Conservation (phyloP, 805 yeast species). For the Candida stauntonica region DNA sequence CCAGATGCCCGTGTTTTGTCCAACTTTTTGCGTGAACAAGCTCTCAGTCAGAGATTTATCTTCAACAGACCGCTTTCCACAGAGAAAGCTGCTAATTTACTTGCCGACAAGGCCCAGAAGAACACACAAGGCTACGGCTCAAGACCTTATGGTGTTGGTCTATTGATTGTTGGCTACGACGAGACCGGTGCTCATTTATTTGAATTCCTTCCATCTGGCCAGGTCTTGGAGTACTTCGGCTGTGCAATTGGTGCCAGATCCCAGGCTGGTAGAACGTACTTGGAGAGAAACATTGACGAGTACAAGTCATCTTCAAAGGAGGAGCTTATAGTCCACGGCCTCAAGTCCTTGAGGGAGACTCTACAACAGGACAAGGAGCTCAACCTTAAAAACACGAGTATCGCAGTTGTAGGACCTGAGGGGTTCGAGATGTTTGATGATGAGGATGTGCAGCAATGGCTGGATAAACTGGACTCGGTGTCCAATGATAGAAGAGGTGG, state of each 20-base stretch:
- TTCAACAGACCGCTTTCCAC: constrained; percentile 83
- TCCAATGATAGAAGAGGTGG: constrained; percentile 47
- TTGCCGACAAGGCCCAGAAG: constrained; percentile 95
- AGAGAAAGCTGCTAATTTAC: constrained; percentile 73
- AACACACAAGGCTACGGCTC: constrained; percentile 96
- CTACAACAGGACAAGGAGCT: constrained; percentile 92
- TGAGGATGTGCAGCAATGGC: constrained; percentile 77
- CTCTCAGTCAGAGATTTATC: constrained; percentile 80
- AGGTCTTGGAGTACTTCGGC: constrained; percentile 85
- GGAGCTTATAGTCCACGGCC: constrained; percentile 77
- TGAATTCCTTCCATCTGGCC: constrained; percentile 96
- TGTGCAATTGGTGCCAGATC: constrained; percentile 98
- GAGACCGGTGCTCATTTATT: constrained; percentile 90
- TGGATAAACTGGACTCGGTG: constrained; percentile 66
- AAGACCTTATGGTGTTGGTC: constrained; percentile 97
- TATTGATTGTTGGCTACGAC: constrained; percentile 85
- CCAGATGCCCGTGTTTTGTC: constrained; percentile 96
- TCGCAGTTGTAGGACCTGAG: constrained; percentile 88
- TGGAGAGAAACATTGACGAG: constrained; percentile 78
- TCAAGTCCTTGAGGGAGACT: constrained; percentile 90
- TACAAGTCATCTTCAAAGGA: constrained; percentile 60
- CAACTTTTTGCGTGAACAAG: constrained; percentile 84
- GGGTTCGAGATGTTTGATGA: constrained; percentile 80
- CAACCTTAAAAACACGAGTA: constrained; percentile 76
- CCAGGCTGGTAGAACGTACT: constrained; percentile 94